Base-by-base conservation (phyloP, 164 flowering plant species). In the Kingdonia uniflora region DNA sequence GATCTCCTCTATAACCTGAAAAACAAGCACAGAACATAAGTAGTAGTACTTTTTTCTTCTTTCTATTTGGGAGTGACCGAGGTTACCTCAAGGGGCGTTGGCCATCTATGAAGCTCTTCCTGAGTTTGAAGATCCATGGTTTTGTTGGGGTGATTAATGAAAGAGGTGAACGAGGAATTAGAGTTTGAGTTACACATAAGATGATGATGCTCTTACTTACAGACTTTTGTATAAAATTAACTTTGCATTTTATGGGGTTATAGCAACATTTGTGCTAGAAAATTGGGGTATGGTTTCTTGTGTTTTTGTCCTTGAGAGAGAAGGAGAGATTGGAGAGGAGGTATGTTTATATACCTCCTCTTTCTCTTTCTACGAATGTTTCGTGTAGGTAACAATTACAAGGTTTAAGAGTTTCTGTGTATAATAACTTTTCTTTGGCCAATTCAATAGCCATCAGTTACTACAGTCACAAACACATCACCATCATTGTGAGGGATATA, bases 21-120 rank as follows among this genome's bases (percentile, higher is more conserved):
- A 19, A 21, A 8, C n/a, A 47, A 38, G 21, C 15, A 33, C 44
- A 48, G 19, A 42, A 35, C 42, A 51, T 25, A 16, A 14, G 17
- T 25, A 20, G 19, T 37, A 23, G 50, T 51, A 7, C 19, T 16
- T 19, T n/a, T 29, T 42, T 3, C 35, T 29, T 29, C 35, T 29
- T 29, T 29, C n/a, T 13, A 19, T 21, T 49, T 23, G 29, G 49
- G 14, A 14, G 10, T 14, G n/a, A n/a, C n/a, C n/a, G 2, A 17
- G 25, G 20, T 24, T 61, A 61, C 65, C 59, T 61, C 65, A 38
- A 48, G 41, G 23, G 53, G 42, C 45, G 59, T 41, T 54, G 59
- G 65, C 65, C 65, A 61, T 61, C 65, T 61, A 25, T 61, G 65
- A 17, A 61, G 65, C 53, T 54, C 58, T 37, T 57, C 60, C 12